Percentiles rank a stretch among this genome's conserved stretches.
These are phyloP conservation scores for Chenopodium suecicum DNA, from an alignment of 148 eudicot species.

Conservation along the genomic window DNA sequence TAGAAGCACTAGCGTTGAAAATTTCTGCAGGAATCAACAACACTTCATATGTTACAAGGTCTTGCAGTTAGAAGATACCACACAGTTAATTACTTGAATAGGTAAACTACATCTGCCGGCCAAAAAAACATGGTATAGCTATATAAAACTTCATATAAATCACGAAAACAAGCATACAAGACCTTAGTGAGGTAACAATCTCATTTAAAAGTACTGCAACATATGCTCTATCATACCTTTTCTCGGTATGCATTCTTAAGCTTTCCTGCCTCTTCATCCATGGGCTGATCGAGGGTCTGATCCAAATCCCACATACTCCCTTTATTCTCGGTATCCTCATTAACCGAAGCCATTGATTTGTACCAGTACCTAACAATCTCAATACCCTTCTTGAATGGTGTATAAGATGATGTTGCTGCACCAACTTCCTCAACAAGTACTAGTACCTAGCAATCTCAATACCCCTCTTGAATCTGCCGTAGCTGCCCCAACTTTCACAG, in stretches of 20 bases:
- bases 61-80: neutral
- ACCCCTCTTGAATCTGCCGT: neutral
- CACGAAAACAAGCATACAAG: neutral
- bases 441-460: neutral
- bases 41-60: neutral
- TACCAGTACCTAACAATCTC: neutral
- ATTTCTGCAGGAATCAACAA: slow-evolving; percentile 57
- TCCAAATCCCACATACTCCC: slow-evolving; percentile 97
- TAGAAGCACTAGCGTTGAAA: slow-evolving; percentile 70
- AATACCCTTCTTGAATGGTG: neutral
- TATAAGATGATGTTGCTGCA: no score
- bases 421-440: neutral
- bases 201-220: neutral
- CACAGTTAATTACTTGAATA: neutral
- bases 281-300: slow-evolving; percentile 88
- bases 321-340: slow-evolving; percentile 42
- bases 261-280: slow-evolving; percentile 95
- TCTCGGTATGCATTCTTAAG: slow-evolving; percentile 70
- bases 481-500: neutral
- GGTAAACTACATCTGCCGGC: neutral
- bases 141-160: neutral
- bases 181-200: neutral
- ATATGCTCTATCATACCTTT: slow-evolving; percentile 49
- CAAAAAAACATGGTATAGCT: neutral
- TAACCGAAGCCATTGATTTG: slow-evolving; percentile 33